Percentiles rank a stretch among this genome's conserved stretches.
Conservation (phyloP, 208 protist species). For the Hexamita inflata region DNA sequence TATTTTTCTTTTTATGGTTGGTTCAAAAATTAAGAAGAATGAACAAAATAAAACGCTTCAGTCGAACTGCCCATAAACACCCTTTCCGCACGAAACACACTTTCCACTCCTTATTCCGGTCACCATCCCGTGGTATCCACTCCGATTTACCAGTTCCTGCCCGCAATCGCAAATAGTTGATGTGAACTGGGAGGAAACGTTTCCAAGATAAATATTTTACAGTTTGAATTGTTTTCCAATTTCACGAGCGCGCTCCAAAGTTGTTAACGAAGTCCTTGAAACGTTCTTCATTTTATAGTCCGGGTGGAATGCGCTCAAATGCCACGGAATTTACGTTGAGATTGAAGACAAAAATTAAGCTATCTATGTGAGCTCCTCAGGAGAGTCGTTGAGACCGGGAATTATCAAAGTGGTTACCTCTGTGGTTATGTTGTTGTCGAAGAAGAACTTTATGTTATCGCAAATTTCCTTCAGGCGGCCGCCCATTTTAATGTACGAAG, state of each 20-base stretch:
- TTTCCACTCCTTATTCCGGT: too few relatives aligned
- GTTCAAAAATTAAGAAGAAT: too few relatives aligned
- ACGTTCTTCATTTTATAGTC: slow-evolving; percentile 44
- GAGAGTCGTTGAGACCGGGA: slow-evolving; percentile 50
- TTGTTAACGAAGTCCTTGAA: slow-evolving; percentile 37
- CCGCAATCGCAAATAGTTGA: too few relatives aligned
- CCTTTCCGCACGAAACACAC: too few relatives aligned
- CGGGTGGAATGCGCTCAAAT: slow-evolving; percentile 51
- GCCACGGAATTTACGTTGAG: slow-evolving; percentile 43
- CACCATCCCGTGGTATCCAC: too few relatives aligned
- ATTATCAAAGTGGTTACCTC: slow-evolving; percentile 54
- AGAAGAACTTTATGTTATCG: slow-evolving; percentile 33
- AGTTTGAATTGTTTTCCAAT: slow-evolving; percentile 36
- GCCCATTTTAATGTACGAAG: slow-evolving; percentile 47
- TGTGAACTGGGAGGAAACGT: too few relatives aligned
- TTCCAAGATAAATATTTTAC: slow-evolving; percentile 42
- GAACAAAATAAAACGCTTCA: too few relatives aligned
- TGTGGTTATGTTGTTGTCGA: slow-evolving; percentile 44
- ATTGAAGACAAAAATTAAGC: slow-evolving; percentile 44
- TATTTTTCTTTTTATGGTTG: too few relatives aligned
- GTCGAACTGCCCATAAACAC: too few relatives aligned
- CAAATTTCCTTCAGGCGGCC: slow-evolving; percentile 45
- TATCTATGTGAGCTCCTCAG: slow-evolving; percentile 44
- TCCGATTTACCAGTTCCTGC: too few relatives aligned
- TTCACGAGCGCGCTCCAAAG: slow-evolving; percentile 30